Percentiles rank a stretch among this genome's conserved stretches.
These are phyloP conservation scores for Kuraishia piskuri DNA, from an alignment of 805 yeast species.

Conservation along the genomic window DNA sequence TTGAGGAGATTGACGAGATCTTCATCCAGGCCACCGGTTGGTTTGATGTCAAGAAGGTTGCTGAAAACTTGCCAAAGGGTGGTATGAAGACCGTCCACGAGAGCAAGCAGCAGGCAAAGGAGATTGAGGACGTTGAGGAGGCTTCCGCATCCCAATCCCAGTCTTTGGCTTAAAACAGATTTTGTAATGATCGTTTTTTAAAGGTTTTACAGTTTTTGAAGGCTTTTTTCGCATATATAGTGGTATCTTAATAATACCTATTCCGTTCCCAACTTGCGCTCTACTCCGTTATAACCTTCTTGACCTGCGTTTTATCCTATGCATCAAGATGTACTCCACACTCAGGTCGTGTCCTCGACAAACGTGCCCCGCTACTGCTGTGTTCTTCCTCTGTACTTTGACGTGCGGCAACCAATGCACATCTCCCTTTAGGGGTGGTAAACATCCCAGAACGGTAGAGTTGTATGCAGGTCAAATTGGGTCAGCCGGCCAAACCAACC, in stretches of 20 bases:
- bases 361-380: too few relatives aligned
- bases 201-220: neutral
- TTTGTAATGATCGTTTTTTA: neutral
- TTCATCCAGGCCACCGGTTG: slow-evolving; percentile 10
- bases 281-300: too few relatives aligned
- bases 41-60: neutral
- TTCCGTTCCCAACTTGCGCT: too few relatives aligned
- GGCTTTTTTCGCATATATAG: neutral
- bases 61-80: neutral
- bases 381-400: neutral
- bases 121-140: slow-evolving; percentile 44
- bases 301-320: too few relatives aligned
- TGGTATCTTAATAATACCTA: neutral
- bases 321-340: too few relatives aligned
- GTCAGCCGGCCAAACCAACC: too few relatives aligned
- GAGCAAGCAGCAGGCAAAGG: slow-evolving; percentile 50
- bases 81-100: slow-evolving; percentile 23
- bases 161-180: neutral
- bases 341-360: too few relatives aligned
- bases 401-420: neutral
- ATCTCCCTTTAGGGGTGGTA: neutral
- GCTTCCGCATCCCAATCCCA: slow-evolving; percentile 23
- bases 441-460: neutral
- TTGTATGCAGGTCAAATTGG: neutral
- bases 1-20: slow-evolving; percentile 35